Percentiles rank a stretch among this genome's conserved stretches.
Evolutionary conservation across 2,329 filamentous ascomycete genomes (phyloP).

Genomic region (Zarea fungicola): DNA sequence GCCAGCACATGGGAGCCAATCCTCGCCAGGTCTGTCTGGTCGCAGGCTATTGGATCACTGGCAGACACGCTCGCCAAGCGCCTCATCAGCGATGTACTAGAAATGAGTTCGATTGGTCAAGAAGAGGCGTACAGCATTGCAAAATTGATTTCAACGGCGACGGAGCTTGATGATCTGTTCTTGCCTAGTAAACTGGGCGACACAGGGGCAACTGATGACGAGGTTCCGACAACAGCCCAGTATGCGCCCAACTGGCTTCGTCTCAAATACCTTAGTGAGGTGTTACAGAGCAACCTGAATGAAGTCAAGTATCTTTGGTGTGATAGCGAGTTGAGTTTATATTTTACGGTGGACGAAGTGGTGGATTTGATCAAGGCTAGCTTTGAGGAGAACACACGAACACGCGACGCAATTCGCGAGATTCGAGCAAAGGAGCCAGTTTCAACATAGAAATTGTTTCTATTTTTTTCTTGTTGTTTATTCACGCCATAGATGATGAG

Average conservation of each 20-base stretch:
- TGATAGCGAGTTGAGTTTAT: constrained; percentile 60
- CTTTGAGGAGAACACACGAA: constrained; percentile 58
- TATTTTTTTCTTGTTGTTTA: too few relatives aligned
- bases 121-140: constrained; percentile 61
- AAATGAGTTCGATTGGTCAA: constrained; percentile 55
- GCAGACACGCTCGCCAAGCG: constrained; percentile 55
- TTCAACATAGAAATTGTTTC: background rate
- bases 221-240: constrained; percentile 52
- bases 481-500: too few relatives aligned
- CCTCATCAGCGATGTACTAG: constrained; percentile 56
- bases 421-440: constrained; percentile 47
- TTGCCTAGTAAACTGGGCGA: constrained; percentile 37
- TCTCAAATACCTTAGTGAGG: constrained; percentile 58
- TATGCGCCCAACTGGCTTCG: constrained; percentile 59
- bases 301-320: constrained; percentile 60
- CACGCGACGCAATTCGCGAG: constrained; percentile 53
- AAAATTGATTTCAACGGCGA: constrained; percentile 51
- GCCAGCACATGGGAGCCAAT: constrained; percentile 54
- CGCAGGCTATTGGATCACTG: constrained; percentile 56
- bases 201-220: constrained; percentile 25
- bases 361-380: constrained; percentile 58
- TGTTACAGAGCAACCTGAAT: constrained; percentile 61
- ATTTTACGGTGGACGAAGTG: constrained; percentile 57
- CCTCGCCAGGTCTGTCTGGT: constrained; percentile 56
- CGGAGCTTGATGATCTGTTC: constrained; percentile 56